Evolutionary conservation across 2,329 filamentous ascomycete genomes (phyloP), one percentile per base, ranked within the genome.

Genomic region (Domatiomyces globalis): DNA sequence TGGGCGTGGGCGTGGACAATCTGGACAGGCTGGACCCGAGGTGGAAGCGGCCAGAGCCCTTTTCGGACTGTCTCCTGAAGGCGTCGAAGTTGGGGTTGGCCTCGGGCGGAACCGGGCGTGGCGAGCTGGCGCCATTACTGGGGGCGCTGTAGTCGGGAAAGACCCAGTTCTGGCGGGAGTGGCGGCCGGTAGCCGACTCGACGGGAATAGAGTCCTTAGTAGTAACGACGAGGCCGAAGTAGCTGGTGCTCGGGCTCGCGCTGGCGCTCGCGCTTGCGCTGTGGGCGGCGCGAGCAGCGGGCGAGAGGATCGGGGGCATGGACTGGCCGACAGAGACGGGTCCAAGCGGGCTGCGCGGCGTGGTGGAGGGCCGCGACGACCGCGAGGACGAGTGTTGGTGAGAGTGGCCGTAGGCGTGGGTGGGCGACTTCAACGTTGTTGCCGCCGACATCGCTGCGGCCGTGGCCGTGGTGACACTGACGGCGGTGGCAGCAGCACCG

Each of bases 1-100:
- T 15, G 15, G 33, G 9, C 33, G 33, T 15, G 12, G 33, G 10
- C 33, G 33, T 39, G 10, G 52, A 39, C 17, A 51, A 19, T 27
- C 19, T 51, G 22, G 47, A 46, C 29, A 54, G 46, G 18, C 49
- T 17, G 44, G 50, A 51, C 2, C 27, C 7, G 39, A 47, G 25
- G 25, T 49, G 19, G 17, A 49, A 49, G 5, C 19, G 72, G 58
- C 79, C 79, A 42, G 49, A 69, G 58, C 81, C 82, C 36, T 77
- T 73, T 61, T 89, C 85, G n/a, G 80, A 77, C 62, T 87, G 83
- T 56, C 76, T 79, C 59, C 75, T 76, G 64, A 94, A 90, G 2
- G 84, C 83, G 64, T 90, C 86, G 56, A 85, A 90, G n/a, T 88
- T 83, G 5, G 84, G 78, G 61, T 89, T 88, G 33, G 83, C 79